Evolutionary conservation across 495 filamentous ascomycete species (phyloP).

Genomic region (Trichoderma gamsii): DNA sequence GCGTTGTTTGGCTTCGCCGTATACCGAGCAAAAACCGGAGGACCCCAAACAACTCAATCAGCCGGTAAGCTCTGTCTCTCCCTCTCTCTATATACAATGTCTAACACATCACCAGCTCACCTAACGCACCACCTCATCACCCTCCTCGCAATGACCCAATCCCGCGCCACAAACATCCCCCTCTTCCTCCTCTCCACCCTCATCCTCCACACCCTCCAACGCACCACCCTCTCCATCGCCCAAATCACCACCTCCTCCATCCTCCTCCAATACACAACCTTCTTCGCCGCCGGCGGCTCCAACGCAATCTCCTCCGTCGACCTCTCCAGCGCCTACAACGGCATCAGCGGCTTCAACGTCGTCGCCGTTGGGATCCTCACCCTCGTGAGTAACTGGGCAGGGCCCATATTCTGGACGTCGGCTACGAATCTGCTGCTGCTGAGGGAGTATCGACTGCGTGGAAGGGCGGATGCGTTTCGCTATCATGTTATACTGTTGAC

Average conservation of each 20-base stretch:
- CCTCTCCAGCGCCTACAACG: slow-evolving; percentile 78
- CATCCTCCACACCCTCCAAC: slow-evolving; percentile 47
- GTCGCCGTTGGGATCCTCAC: slow-evolving; percentile 68
- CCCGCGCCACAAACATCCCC: slow-evolving; percentile 73
- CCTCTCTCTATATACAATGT: slow-evolving; percentile 17
- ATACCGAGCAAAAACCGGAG: neutral
- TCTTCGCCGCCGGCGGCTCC: slow-evolving; percentile 86
- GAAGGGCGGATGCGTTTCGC: slow-evolving; percentile 24
- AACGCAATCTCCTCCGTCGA: slow-evolving; percentile 91
- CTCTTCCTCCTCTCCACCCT: slow-evolving; percentile 69
- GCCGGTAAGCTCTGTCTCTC: slow-evolving; percentile 23
- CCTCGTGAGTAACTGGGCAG: slow-evolving; percentile 87
- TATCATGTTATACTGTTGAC: slow-evolving; percentile 57
- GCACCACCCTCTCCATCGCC: slow-evolving; percentile 39
- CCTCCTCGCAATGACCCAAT: slow-evolving; percentile 81
- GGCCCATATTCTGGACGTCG: slow-evolving; percentile 77
- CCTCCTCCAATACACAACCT: slow-evolving; percentile 66
- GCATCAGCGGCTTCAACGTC: slow-evolving; percentile 62
- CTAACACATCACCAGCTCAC: slow-evolving; percentile 20
- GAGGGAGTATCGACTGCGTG: slow-evolving; percentile 15
- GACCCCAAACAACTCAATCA: slow-evolving; percentile 4
- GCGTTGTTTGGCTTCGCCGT: slow-evolving; percentile 21
- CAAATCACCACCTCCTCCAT: slow-evolving; percentile 59
- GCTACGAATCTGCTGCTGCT: slow-evolving; percentile 52
- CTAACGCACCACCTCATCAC: slow-evolving; percentile 62